These are phyloP conservation scores for Backusella morwellensis DNA, from an alignment of 192 early-diverging fungal species.

Conservation along the genomic window DNA sequence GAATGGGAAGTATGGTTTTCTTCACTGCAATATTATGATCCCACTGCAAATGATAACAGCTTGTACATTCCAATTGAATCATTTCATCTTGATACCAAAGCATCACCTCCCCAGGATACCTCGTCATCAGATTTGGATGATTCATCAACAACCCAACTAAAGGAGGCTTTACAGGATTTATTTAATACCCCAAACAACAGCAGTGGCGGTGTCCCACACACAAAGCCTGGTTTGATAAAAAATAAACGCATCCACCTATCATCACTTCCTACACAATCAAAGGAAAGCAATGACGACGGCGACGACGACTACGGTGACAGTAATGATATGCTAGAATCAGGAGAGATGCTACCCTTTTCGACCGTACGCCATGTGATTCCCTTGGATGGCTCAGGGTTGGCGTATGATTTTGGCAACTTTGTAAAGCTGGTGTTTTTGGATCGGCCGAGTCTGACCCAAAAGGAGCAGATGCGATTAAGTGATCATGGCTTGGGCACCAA, in stretches of 20 bases:
- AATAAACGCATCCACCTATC: neutral
- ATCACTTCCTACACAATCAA: neutral
- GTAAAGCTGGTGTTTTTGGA: slow-evolving; percentile 25
- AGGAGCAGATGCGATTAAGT: neutral
- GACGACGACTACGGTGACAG: neutral
- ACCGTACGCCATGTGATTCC: slow-evolving; percentile 21
- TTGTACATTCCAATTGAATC: slow-evolving; percentile 9
- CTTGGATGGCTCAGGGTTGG: slow-evolving; percentile 27
- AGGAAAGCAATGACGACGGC: neutral
- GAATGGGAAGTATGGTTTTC: slow-evolving; percentile 32
- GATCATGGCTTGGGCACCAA: too few species aligned
- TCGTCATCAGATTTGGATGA: neutral
- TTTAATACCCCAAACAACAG: neutral
- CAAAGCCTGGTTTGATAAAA: neutral
- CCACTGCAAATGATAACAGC: neutral
- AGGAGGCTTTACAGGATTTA: neutral
- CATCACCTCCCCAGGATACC: neutral
- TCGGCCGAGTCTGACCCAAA: neutral
- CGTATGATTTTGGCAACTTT: slow-evolving; percentile 39
- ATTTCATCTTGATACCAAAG: slow-evolving; percentile 2
- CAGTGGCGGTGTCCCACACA: neutral
- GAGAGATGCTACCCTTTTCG: slow-evolving; percentile 28
- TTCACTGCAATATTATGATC: slow-evolving; percentile 27
- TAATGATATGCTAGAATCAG: slow-evolving; percentile 18
- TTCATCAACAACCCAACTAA: neutral